Percentiles rank a stretch among this genome's conserved stretches.
Conservation (phyloP, 31 red algal genomes). For the Asparagopsis taxiformis region DNA sequence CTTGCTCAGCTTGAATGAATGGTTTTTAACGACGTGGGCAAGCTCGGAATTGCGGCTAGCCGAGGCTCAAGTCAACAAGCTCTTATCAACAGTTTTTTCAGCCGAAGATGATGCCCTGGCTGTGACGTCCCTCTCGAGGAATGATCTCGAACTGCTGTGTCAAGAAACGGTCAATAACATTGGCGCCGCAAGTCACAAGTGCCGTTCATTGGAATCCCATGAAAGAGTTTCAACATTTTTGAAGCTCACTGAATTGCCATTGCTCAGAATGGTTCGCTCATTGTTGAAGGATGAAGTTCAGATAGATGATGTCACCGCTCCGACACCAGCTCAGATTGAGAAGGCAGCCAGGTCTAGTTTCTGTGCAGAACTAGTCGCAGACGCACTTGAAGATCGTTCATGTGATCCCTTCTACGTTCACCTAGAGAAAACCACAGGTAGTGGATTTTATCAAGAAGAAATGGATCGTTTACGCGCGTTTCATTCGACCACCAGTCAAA, state of each 20-base stretch:
- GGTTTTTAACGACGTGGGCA: slow-evolving; percentile 49
- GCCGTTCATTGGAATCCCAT: slow-evolving; percentile 29
- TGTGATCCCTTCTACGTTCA: slow-evolving; percentile 47
- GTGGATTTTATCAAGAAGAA: slow-evolving; percentile 51
- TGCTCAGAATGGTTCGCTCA: slow-evolving; percentile 33
- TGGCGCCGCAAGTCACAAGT: slow-evolving; percentile 49
- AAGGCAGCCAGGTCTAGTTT: slow-evolving; percentile 32
- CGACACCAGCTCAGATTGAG: slow-evolving; percentile 27
- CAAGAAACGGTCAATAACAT: slow-evolving; percentile 56
- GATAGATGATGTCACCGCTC: slow-evolving; percentile 15
- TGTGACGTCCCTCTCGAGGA: background rate
- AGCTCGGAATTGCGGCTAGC: slow-evolving; percentile 58
- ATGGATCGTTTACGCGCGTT: slow-evolving; percentile 47
- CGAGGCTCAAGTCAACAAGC: slow-evolving; percentile 23
- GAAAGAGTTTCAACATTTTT: slow-evolving; percentile 46
- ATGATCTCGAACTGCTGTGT: slow-evolving; percentile 25
- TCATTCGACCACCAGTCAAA: slow-evolving; percentile 31
- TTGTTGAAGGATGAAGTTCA: slow-evolving; percentile 43
- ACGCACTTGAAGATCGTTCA: slow-evolving; percentile 47
- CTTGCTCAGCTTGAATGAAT: slow-evolving; percentile 59
- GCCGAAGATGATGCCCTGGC: background rate
- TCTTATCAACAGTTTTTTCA: slow-evolving; percentile 10
- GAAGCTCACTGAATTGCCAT: slow-evolving; percentile 44
- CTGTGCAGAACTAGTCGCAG: slow-evolving; percentile 40
- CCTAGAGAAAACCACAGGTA: slow-evolving; percentile 24